These are phyloP conservation scores for Nemania diffusa DNA, from an alignment of 2,329 filamentous ascomycete genomes.

Conservation along the genomic window DNA sequence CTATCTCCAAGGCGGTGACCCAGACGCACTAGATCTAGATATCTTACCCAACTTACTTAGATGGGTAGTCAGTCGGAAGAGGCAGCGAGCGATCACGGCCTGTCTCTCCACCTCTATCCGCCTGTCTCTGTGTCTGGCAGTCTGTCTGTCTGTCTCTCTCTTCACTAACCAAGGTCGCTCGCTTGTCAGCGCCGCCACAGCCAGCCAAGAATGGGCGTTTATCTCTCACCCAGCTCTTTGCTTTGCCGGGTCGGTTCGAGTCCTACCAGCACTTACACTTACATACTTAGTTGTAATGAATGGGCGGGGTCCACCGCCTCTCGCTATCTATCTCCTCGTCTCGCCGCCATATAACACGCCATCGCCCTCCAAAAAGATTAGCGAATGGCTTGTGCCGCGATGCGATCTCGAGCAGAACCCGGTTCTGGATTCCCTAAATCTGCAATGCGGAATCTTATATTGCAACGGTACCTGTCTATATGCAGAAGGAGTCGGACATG, in stretches of 20 bases:
- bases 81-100: no score
- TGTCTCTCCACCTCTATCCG: neutral
- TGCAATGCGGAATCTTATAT: constrained; percentile 20
- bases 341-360: constrained; percentile 1
- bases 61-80: no score
- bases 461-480: constrained; percentile 25
- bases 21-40: neutral
- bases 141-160: neutral
- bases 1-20: neutral
- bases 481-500: constrained; percentile 30
- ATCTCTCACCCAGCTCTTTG: constrained; percentile 4
- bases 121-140: neutral
- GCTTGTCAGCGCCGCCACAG: constrained; percentile 20
- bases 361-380: constrained; percentile 23
- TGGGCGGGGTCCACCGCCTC: constrained; percentile 14
- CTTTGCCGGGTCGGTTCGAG: neutral
- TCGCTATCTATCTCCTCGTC: neutral
- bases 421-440: constrained; percentile 21
- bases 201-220: constrained; percentile 14
- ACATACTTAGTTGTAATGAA: no score
- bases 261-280: no score
- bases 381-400: constrained; percentile 25
- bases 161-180: constrained; percentile 7
- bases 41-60: no score
- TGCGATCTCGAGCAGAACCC: constrained; percentile 25